Evolutionary conservation across 306 rosid genomes (phyloP).

Genomic region (Pueraria montana): DNA sequence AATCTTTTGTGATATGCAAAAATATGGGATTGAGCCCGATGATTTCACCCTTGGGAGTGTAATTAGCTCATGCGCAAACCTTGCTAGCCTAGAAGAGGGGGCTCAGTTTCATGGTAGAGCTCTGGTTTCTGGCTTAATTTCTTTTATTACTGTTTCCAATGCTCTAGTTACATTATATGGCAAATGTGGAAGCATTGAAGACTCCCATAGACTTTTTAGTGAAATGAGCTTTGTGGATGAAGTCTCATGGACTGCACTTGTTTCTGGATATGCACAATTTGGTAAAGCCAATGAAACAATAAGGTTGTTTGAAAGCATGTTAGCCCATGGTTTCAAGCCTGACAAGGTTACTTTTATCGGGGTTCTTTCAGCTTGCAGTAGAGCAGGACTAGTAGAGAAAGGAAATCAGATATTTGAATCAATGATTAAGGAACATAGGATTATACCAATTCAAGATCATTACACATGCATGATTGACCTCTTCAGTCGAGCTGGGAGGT

Average conservation of each 20-base stretch:
- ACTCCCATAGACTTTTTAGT: constrained; percentile 69
- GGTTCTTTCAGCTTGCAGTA: constrained; percentile 93
- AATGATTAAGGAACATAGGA: constrained; percentile 77
- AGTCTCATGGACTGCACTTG: constrained; percentile 95
- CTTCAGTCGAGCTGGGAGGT: constrained; percentile 80
- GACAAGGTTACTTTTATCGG: constrained; percentile 93
- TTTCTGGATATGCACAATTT: constrained; percentile 84
- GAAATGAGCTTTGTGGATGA: constrained; percentile 79
- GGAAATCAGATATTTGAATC: constrained; percentile 74
- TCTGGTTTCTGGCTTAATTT: constrained; percentile 75
- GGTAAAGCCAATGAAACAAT: constrained; percentile 85
- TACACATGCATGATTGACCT: constrained; percentile 94
- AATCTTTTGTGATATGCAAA: constrained; percentile 85
- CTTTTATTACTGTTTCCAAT: constrained; percentile 80
- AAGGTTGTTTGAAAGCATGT: constrained; percentile 75
- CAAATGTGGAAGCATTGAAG: constrained; percentile 86
- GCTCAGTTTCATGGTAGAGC: constrained; percentile 89
- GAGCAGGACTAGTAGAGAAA: constrained; percentile 90
- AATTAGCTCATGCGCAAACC: constrained; percentile 92
- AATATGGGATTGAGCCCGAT: constrained; percentile 78
- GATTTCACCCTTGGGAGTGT: constrained; percentile 89
- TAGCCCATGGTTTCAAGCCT: constrained; percentile 70
- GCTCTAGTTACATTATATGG: constrained; percentile 87
- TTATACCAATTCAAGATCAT: constrained; percentile 75
- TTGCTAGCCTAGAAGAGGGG: constrained; percentile 96